Evolutionary conservation across 495 filamentous ascomycete species (phyloP).

Genomic region (Trichoderma parareesei): DNA sequence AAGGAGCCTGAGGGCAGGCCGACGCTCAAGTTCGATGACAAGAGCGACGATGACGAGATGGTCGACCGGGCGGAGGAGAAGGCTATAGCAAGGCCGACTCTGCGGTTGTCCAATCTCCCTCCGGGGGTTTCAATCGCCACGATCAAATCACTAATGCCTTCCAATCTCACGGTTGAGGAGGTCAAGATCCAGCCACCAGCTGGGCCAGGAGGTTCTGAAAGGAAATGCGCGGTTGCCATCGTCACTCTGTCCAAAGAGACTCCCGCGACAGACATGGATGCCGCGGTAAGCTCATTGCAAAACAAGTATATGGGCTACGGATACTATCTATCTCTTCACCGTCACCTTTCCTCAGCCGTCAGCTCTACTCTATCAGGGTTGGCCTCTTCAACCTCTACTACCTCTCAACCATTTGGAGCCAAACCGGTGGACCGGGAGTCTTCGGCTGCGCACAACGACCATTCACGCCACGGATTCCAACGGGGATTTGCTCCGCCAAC

Average conservation of each 20-base stretch:
- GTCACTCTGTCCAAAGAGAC: slow-evolving; percentile 81
- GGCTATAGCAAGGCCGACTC: slow-evolving; percentile 73
- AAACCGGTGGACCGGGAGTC: slow-evolving; percentile 49
- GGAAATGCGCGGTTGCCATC: slow-evolving; percentile 74
- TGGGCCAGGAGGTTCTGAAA: slow-evolving; percentile 46
- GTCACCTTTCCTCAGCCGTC: slow-evolving; percentile 79
- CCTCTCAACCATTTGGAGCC: slow-evolving; percentile 77
- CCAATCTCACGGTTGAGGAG: slow-evolving; percentile 62
- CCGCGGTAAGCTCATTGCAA: slow-evolving; percentile 66
- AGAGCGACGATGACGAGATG: slow-evolving; percentile 38
- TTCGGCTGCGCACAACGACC: slow-evolving; percentile 38
- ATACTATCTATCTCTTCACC: slow-evolving; percentile 70
- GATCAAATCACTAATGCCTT: slow-evolving; percentile 65
- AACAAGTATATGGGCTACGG: slow-evolving; percentile 84
- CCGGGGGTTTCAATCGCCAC: slow-evolving; percentile 60
- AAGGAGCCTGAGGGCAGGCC: slow-evolving; percentile 21
- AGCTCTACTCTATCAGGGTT: slow-evolving; percentile 47
- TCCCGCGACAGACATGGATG: slow-evolving; percentile 76
- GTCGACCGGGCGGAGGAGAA: slow-evolving; percentile 53
- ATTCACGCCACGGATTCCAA: slow-evolving; percentile 53
- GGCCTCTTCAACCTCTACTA: slow-evolving; percentile 41
- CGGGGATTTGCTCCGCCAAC: slow-evolving; percentile 75
- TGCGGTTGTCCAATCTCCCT: slow-evolving; percentile 59
- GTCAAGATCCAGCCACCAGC: slow-evolving; percentile 58
- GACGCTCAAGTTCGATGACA: slow-evolving; percentile 34